These are phyloP conservation scores for Populus hybrid DNA, from an alignment of 441 rosid species.

Conservation along the genomic window DNA sequence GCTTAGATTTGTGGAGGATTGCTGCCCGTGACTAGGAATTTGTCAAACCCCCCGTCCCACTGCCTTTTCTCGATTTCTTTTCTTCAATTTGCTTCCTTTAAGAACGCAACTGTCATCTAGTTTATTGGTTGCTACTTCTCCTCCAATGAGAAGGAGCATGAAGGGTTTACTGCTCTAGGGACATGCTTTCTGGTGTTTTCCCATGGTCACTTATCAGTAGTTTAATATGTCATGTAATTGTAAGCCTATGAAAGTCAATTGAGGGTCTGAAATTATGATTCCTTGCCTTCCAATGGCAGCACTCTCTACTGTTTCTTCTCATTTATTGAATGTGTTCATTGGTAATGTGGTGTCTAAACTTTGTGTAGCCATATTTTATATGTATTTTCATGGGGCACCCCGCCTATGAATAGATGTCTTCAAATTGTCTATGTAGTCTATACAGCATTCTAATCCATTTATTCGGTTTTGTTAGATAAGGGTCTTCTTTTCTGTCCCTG, in stretches of 20 bases:
- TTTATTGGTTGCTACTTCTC: neutral
- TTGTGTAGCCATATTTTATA: neutral
- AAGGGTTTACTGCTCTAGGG: neutral
- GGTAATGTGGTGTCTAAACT: neutral
- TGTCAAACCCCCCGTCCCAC: neutral
- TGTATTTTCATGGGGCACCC: neutral
- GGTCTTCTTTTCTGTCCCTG: conserved; percentile 81
- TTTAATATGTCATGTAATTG: neutral
- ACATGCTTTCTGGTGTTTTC: neutral
- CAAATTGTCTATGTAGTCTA: neutral
- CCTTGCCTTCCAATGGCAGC: neutral
- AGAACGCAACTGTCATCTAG: neutral
- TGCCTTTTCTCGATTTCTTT: neutral
- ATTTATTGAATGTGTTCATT: neutral
- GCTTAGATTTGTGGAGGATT: neutral
- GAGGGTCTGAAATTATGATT: no score
- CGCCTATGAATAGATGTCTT: neutral
- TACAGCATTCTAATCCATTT: neutral
- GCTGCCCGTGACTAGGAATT: neutral
- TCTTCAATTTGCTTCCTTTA: neutral
- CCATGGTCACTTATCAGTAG: neutral
- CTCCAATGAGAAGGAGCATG: neutral
- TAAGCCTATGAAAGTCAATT: no score
- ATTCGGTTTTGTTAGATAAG: conserved; percentile 41
- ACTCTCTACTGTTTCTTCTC: neutral